Evolutionary conservation across 192 early-diverging fungal genomes (phyloP), one percentile per base, ranked within the genome.

Genomic region (Coemansia sp.): DNA sequence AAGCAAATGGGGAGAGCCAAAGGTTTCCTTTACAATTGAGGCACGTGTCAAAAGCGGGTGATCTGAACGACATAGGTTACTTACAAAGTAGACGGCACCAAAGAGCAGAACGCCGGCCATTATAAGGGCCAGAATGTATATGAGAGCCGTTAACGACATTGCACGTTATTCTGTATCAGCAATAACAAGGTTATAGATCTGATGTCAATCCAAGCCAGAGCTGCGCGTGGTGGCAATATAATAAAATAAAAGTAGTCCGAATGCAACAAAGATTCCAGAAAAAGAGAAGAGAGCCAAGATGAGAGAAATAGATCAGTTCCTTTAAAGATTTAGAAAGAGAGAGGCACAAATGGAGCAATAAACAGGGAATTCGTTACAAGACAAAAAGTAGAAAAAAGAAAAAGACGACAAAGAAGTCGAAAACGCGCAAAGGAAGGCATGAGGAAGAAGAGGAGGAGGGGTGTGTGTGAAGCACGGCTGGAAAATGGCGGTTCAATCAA

Each of bases 101-200:
- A 99, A 99, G 74, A 99, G 87, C 65, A 99, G 85, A 48, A 91
- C 68, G 44, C 95, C 97, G 41, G 95, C 92, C 87, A 95, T 86
- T 62, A 99, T 92, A 68, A 96, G 88, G 40, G 89, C 93, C 75
- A 99, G 94, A 71, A 99, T 86, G 76, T 96, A 99, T 50, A 94
- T 57, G 39, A 81, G 43, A 12, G 79, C 79, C 23, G 71, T 73
- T 53, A 72, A 69, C 60, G 79, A 76, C 79, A 81, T 81, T 72
- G 19, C 41, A 39, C 45, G 32, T 12, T 57, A 37, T 54, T 32
- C 38, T 50, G 56, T 60, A 38, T 40, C n/a, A 6, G n/a, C 15
- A 18, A n/a, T 53, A 53, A 6, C 7, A 53, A 5, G n/a, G 52
- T n/a, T n/a, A 53, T 23, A 53, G 8, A 53, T 12, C 3, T 53